Base-by-base conservation (phyloP, 495 filamentous ascomycete species). In the Xylaria nigripes region DNA sequence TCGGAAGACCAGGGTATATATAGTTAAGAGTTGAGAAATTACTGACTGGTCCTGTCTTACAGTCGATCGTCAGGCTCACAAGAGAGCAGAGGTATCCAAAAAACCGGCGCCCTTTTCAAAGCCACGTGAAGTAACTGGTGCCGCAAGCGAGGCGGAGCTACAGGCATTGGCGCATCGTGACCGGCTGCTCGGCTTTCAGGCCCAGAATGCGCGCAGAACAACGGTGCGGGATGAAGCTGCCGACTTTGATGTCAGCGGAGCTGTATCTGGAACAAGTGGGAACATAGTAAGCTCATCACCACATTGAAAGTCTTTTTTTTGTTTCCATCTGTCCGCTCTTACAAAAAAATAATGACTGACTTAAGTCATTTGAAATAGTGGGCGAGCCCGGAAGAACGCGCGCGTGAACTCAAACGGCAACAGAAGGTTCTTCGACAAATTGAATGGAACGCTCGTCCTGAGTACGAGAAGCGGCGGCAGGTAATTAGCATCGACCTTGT, bases 191-290 rank as follows among this genome's bases (percentile, higher is more conserved):
- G 71, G 71, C 0, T 98, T 87, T 68, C 93, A 98, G 64, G 82
- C 88, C 8, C 83, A 95, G 61, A 96, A 95, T 58, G 90, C 91
- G 0, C 81, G 81, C 43, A 74, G 93, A 9, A 98, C 93, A 3
- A 88, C 84, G 25, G 86, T 98, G 12, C 81, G 90, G 21, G 93
- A 98, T 66, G 92, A 98, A 67, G 91, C 89, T 1, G 85, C 91
- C 0, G 93, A 98, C 61, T 97, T 93, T 57, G 93, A 97, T 48
- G 86, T 83, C 0, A 80, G 85, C 0, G 73, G 73, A 30, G 75
- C 79, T 9, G 55, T 67, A 38, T 16, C 60, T 22, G 47, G 64
- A 15, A 54, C 34, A 4, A 40, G 84, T 77, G 25, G 82, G 3
- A 92, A 81, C 55, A 82, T 92, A 64, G 53, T 55, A 45, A 49